Percentiles rank a stretch among this genome's conserved stretches.
Conservation (phyloP, 2,329 filamentous ascomycete genomes). For the Pestalotiopsis sp. region DNA sequence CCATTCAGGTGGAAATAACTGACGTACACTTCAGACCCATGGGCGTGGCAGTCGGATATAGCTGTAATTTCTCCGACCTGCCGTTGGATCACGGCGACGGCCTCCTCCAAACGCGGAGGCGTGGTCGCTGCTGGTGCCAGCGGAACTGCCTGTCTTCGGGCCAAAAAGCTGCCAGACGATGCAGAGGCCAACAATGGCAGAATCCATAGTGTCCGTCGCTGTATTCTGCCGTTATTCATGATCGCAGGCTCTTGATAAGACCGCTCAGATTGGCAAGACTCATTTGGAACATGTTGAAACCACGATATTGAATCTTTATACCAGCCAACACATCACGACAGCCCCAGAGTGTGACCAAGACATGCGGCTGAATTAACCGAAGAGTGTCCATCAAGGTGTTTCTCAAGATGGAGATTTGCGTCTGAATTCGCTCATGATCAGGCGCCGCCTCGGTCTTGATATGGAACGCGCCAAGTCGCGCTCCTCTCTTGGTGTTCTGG, state of each 20-base stretch:
- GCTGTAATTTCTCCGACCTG: not conserved
- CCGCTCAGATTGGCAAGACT: not conserved
- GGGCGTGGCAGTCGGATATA: not conserved
- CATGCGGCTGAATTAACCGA: not conserved
- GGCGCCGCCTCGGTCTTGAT: not conserved
- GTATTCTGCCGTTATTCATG: not conserved
- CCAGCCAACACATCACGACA: not conserved
- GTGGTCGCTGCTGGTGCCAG: not conserved
- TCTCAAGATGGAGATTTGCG: not conserved
- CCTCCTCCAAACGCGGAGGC: not conserved
- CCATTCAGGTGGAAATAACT: not conserved
- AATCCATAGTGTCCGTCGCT: not conserved
- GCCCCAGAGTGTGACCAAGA: not conserved
- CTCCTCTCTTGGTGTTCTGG: not conserved
- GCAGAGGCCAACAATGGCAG: not conserved
- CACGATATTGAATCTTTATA: not conserved
- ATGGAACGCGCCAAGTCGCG: not conserved
- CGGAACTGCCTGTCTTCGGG: not conserved
- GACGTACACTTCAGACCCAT: not conserved
- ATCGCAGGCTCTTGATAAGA: not conserved
- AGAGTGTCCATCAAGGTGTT: constrained; percentile 3
- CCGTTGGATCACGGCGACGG: not conserved
- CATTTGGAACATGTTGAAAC: not conserved
- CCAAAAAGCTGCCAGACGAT: not conserved
- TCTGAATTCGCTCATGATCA: not conserved